These are phyloP conservation scores for Thielaviopsis cerberus DNA, from an alignment of 2,329 filamentous ascomycete species.

Conservation along the genomic window DNA sequence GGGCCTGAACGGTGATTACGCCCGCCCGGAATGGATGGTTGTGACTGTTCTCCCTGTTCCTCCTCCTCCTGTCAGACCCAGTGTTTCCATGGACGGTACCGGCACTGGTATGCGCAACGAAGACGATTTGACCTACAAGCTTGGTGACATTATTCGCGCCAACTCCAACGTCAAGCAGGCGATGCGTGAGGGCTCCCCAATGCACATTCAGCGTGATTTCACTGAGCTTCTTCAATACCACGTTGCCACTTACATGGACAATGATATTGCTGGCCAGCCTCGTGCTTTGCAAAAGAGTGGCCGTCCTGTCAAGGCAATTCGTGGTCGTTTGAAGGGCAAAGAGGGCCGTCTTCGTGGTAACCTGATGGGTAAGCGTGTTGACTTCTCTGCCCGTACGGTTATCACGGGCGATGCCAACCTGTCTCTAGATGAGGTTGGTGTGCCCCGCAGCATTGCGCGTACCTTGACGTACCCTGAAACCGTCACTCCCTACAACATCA, in stretches of 20 bases:
- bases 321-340: conserved; percentile 94
- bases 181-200: conserved; percentile 75
- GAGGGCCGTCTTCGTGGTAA: conserved; percentile 95
- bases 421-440: conserved; percentile 90
- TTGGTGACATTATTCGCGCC: conserved; percentile 93
- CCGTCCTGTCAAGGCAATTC: conserved; percentile 87
- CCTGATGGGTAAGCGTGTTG: conserved; percentile 98
- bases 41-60: conserved; percentile 88
- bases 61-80: conserved; percentile 84
- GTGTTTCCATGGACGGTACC: conserved; percentile 91
- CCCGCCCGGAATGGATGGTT: conserved; percentile 96
- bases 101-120: conserved; percentile 84
- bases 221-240: conserved; percentile 89
- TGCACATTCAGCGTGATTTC: conserved; percentile 81
- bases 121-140: conserved; percentile 97
- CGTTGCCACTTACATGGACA: conserved; percentile 98
- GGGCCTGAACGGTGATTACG: conserved; percentile 85
- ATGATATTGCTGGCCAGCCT: conserved; percentile 89
- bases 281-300: conserved; percentile 94
- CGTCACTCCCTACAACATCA: conserved; percentile 94
- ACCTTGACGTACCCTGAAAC: conserved; percentile 93
- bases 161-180: conserved; percentile 89
- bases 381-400: conserved; percentile 98
- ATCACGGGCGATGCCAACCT: conserved; percentile 97
- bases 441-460: conserved; percentile 79